Conservation (phyloP, 2,329 filamentous ascomycete species). For the Fusarium brachygibbosum region DNA sequence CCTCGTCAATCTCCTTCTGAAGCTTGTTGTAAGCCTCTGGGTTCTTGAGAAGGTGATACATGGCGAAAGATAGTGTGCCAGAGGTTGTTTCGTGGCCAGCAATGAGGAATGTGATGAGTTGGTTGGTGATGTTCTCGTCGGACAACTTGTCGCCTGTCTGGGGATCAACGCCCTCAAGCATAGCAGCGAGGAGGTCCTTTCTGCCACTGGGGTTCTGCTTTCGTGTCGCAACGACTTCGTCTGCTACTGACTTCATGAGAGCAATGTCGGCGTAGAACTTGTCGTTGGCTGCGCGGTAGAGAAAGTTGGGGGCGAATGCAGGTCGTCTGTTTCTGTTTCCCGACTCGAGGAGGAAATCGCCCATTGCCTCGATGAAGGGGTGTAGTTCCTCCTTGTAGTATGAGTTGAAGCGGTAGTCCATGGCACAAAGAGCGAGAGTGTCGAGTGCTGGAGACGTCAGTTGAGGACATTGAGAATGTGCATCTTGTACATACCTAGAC, state of each 20-base stretch:
- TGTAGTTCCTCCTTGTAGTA: conserved; percentile 78
- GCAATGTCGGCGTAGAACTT: conserved; percentile 69
- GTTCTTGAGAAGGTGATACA: conserved; percentile 75
- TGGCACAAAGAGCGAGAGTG: conserved; percentile 77
- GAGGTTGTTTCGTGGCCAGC: conserved; percentile 80
- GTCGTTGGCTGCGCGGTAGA: conserved; percentile 63
- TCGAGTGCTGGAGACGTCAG: conserved; percentile 67
- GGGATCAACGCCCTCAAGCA: conserved; percentile 76
- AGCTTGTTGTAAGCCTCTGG: conserved; percentile 71
- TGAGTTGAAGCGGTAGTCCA: conserved; percentile 80
- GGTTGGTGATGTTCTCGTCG: conserved; percentile 74
- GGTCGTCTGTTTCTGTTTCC: conserved; percentile 63
- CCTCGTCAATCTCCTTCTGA: conserved; percentile 75
- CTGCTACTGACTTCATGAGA: conserved; percentile 66
- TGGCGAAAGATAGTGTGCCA: conserved; percentile 73
- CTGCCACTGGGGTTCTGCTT: conserved; percentile 67
- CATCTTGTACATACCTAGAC: conserved; percentile 58
- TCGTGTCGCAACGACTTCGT: conserved; percentile 72
- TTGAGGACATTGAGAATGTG: too few relatives aligned
- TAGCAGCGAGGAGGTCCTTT: conserved; percentile 77
- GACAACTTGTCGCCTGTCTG: conserved; percentile 75
- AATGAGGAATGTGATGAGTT: conserved; percentile 80
- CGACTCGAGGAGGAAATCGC: conserved; percentile 70
- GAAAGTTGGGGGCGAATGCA: conserved; percentile 60
- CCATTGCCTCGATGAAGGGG: conserved; percentile 78